These are phyloP conservation scores for Atalantia buxifolia DNA, from an alignment of 345 rosid genomes.

Conservation along the genomic window DNA sequence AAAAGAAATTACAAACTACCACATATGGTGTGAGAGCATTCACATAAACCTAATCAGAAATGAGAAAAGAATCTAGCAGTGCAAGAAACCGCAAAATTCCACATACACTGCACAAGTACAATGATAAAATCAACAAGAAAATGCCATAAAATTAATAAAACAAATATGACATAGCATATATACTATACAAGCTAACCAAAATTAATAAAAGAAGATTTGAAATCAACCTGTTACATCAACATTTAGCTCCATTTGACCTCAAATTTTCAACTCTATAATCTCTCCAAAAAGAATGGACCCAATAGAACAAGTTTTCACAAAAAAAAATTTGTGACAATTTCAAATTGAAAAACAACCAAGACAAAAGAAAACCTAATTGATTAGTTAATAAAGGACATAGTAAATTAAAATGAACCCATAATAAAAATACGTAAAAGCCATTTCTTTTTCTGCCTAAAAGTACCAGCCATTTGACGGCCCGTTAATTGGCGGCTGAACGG, in stretches of 20 bases:
- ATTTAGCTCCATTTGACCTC: neutral
- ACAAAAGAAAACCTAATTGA: neutral
- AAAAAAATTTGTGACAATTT: neutral
- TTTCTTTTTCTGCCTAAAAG: neutral
- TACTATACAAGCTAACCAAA: neutral
- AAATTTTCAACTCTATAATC: neutral
- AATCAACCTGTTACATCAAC: neutral
- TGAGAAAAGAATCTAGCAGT: neutral
- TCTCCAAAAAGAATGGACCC: neutral
- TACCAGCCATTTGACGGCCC: constrained; percentile 69
- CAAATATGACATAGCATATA: neutral
- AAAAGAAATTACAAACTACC: neutral
- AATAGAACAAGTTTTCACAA: neutral
- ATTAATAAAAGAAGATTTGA: neutral
- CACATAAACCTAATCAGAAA: neutral
- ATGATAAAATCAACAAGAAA: neutral
- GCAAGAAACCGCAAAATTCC: neutral
- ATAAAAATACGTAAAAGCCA: neutral
- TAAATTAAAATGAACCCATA: constrained; percentile 1
- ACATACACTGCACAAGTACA: neutral
- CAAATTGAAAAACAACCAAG: neutral
- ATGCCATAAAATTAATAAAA: neutral
- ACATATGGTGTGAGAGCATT: neutral
- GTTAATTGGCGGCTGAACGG: constrained; percentile 41
- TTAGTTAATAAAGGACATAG: neutral